These are phyloP conservation scores for Aureobasidium sp. DNA, from an alignment of 2,329 filamentous ascomycete genomes.

Conservation along the genomic window DNA sequence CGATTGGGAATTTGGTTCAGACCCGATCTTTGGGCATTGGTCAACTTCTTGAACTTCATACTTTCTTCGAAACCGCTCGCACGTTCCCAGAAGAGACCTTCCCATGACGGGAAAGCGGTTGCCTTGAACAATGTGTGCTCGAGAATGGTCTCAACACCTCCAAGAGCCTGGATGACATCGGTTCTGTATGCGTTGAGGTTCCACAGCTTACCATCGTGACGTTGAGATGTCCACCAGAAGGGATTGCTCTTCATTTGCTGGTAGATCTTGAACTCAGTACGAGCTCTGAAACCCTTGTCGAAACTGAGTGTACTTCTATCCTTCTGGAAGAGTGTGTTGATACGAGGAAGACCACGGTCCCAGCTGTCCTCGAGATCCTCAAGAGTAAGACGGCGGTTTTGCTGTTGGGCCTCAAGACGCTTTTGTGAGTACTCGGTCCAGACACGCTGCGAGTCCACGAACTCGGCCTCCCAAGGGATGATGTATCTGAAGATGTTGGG, in stretches of 20 bases:
- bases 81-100: slow-evolving; percentile 75
- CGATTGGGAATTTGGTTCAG: slow-evolving; percentile 97
- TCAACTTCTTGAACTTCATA: slow-evolving; percentile 99
- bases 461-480: slow-evolving; percentile 97
- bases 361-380: slow-evolving; percentile 97
- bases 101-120: slow-evolving; percentile 94
- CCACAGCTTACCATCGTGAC: slow-evolving; percentile 96
- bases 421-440: slow-evolving; percentile 99
- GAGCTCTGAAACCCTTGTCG: slow-evolving; percentile 93
- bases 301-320: slow-evolving; percentile 94
- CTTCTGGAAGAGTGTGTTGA: slow-evolving; percentile 98
- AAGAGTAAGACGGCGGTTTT: slow-evolving; percentile 86
- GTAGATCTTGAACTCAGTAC: slow-evolving; percentile 96
- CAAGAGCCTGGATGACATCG: slow-evolving; percentile 91
- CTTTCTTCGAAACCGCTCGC: slow-evolving; percentile 32
- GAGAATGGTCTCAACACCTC: slow-evolving; percentile 94
- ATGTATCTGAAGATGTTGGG: slow-evolving; percentile 99
- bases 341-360: slow-evolving; percentile 94
- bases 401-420: slow-evolving; percentile 90
- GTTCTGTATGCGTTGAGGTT: slow-evolving; percentile 93
- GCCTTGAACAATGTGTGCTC: slow-evolving; percentile 92
- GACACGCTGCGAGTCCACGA: slow-evolving; percentile 96
- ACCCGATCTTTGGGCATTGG: slow-evolving; percentile 93
- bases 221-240: slow-evolving; percentile 98
- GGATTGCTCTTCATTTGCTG: slow-evolving; percentile 99